These are phyloP conservation scores for Eutrema salsugineum DNA, from an alignment of 441 rosid species.

Conservation along the genomic window DNA sequence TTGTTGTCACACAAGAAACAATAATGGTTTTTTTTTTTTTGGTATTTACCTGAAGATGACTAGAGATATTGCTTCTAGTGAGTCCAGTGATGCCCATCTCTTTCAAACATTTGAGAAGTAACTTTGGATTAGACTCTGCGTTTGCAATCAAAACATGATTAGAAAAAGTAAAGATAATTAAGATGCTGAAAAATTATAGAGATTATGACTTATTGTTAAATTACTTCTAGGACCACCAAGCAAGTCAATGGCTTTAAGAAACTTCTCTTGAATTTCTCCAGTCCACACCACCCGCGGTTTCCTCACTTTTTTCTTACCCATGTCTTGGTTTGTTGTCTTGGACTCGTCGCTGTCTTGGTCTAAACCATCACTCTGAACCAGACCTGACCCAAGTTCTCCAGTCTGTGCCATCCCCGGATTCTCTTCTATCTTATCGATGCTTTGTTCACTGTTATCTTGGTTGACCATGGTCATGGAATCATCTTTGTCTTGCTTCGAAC, in stretches of 20 bases:
- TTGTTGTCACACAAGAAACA: background rate
- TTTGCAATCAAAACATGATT: background rate
- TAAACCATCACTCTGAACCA: background rate
- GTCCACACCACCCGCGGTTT: conserved; percentile 6
- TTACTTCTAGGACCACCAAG: conserved; percentile 21
- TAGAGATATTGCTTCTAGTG: conserved; percentile 3
- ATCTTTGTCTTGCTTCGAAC: background rate
- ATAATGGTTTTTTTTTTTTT: background rate
- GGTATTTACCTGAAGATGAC: conserved; percentile 24
- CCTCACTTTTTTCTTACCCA: background rate
- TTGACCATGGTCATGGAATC: background rate
- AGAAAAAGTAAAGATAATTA: background rate
- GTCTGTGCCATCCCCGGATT: background rate
- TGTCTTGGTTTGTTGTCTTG: background rate
- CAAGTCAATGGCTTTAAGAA: conserved; percentile 1
- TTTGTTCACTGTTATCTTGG: background rate
- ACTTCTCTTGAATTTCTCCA: background rate
- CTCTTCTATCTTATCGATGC: background rate
- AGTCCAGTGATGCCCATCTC: conserved; percentile 4
- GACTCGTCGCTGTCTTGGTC: background rate
- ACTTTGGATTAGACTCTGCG: conserved; percentile 17
- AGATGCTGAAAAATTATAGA: background rate
- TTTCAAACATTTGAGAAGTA: background rate
- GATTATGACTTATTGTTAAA: background rate
- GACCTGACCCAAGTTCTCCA: background rate